phyloP scores from a whole-genome alignment of 371 early-diverging fungal genomes.

The Dichotomocladium elegans region DNA sequence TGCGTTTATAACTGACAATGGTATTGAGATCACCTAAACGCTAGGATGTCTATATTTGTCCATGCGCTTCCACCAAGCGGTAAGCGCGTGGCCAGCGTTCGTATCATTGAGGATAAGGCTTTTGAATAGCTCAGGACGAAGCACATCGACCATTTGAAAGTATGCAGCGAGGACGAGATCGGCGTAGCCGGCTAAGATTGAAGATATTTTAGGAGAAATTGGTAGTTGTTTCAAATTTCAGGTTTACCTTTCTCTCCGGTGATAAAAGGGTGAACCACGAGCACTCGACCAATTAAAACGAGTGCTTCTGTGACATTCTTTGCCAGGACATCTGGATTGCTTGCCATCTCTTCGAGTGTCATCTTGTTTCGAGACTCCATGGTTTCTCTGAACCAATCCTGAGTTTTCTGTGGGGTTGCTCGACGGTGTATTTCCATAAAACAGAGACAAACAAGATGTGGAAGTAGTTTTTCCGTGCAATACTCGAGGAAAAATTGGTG shows the following conservation, averaged over 20 bases:
- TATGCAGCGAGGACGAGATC: conserved; percentile 14
- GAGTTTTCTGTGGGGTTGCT: neutral
- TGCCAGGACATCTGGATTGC: neutral
- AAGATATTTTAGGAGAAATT: neutral
- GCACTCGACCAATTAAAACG: neutral
- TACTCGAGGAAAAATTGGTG: conserved; percentile 7
- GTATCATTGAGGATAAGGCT: conserved; percentile 8
- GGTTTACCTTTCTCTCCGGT: conserved; percentile 8
- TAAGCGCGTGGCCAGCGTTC: neutral
- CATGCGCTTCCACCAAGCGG: conserved; percentile 14
- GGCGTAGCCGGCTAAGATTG: conserved; percentile 13
- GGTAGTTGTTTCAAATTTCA: too few relatives aligned
- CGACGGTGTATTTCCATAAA: neutral
- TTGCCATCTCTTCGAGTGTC: conserved; percentile 1
- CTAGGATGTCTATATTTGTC: conserved; percentile 12
- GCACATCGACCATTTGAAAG: conserved; percentile 3
- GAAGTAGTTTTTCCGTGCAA: neutral
- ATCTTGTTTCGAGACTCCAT: neutral
- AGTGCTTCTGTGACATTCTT: neutral
- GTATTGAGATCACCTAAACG: too few relatives aligned
- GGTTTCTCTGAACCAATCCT: conserved; percentile 3
- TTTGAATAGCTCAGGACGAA: conserved; percentile 13
- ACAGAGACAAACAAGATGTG: neutral
- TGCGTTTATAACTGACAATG: too few relatives aligned
- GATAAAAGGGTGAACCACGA: neutral